These are phyloP conservation scores for Paraconiothyrium brasiliense DNA, from an alignment of 2,329 filamentous ascomycete species.

Conservation along the genomic window DNA sequence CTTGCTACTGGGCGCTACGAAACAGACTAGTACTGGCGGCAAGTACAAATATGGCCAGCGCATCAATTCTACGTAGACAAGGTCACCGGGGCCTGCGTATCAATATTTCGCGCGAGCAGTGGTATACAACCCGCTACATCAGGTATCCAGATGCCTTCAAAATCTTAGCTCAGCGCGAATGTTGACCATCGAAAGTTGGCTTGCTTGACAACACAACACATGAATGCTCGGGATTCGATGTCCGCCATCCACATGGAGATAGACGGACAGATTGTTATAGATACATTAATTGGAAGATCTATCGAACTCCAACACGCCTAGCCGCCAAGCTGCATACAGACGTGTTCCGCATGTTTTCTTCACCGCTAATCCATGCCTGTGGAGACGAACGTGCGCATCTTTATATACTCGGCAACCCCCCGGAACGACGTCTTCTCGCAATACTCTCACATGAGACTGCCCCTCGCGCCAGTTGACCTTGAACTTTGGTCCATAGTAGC, in stretches of 20 bases:
- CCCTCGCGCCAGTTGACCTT: constrained; percentile 18
- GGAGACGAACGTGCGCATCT: constrained; percentile 28
- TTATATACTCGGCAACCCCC: constrained; percentile 28
- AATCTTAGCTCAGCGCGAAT: no score
- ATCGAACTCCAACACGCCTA: neutral
- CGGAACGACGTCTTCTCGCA: constrained; percentile 6
- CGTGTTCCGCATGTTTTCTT: constrained; percentile 20
- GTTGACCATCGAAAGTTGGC: no score
- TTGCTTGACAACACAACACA: no score
- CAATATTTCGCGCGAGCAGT: no score
- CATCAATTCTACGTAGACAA: no score
- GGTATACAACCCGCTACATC: no score
- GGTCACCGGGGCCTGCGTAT: no score
- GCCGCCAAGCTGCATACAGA: constrained; percentile 21
- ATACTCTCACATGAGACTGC: constrained; percentile 12
- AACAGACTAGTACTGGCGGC: no score
- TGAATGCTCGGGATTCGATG: no score
- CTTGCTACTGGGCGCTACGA: no score
- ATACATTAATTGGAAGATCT: neutral
- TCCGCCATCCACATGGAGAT: neutral
- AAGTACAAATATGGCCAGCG: no score
- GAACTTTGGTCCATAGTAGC: constrained; percentile 21
- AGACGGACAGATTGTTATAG: neutral
- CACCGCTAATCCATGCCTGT: constrained; percentile 35
- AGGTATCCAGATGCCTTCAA: no score